Base-by-base conservation (phyloP, 2,329 filamentous ascomycete species). In the Cryphonectria parasitica region DNA sequence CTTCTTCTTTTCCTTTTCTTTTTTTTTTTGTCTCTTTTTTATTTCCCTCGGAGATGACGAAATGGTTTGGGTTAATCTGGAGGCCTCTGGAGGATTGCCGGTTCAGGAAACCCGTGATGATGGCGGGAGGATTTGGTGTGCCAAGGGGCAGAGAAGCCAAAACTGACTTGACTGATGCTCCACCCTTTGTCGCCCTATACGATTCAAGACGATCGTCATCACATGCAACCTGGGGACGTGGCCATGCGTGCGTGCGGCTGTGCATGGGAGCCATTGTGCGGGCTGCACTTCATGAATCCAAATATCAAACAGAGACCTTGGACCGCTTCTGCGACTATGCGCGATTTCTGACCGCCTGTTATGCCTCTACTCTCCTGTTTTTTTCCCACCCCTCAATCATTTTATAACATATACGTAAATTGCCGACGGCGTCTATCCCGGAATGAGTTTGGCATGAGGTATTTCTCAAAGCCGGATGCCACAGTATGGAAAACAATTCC, bases 331-430 rank as follows among this genome's bases (percentile, higher is more conserved):
- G n/a, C 39, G 17, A 58, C 49, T 71, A 71, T 71, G 69, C 65
- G 69, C 69, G 69, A 71, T 71, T 68, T 71, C 69, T 71, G 69
- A 68, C 69, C 65, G 69, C 69, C 45, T 71, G 69, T 71, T 71
- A 71, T 68, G 41, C 61, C 61, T 71, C 66, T 71, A 71, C 36
- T 52, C 36, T 49, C 61, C 54, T 34, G 34, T 65, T 61, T 34
- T 3, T 65, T 61, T 68, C 64, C 19, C 65, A 39, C 54, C 41
- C 43, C 22, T 17, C 60, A 4, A 63, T 28, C 36, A 58, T 19
- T 43, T 8, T 36, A n/a, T 19, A 25, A 22, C n/a, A 4, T 15
- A 39, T 45, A 22, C 19, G 19, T n/a, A 52, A 31, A 19, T 13
- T 45, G 39, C 58, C 39, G 63, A 36, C 34, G 64, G 22, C 19